A percentile compares a stretch with the other conserved stretches of the same genome.
Evolutionary conservation across 139 green algal species (phyloP).

Genomic region (Chlorella sorokiniana): DNA sequence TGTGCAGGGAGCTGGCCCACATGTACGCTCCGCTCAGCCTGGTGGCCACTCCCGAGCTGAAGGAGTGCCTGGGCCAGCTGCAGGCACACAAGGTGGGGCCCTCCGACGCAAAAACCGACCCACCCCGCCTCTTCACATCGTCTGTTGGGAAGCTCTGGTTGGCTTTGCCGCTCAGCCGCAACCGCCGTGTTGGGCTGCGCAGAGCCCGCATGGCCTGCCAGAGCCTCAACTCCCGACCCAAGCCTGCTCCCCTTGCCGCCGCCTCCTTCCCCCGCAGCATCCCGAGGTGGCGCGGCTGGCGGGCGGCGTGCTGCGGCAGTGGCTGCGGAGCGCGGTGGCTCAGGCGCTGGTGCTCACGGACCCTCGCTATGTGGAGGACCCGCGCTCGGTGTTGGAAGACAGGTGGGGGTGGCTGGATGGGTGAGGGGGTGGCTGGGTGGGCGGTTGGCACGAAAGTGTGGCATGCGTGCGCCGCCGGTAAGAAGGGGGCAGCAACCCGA

Average conservation of each 20-base stretch:
- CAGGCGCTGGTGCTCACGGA: conserved; percentile 41
- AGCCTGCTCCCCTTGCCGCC: too few species aligned
- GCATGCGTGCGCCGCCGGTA: not conserved
- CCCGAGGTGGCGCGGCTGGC: conserved; percentile 29
- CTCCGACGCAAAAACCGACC: too few species aligned
- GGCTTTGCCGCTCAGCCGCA: too few species aligned
- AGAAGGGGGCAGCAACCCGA: too few species aligned
- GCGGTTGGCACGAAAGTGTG: not conserved
- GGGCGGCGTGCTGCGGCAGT: conserved; percentile 9
- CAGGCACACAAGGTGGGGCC: conserved; percentile 16
- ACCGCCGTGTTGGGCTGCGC: too few species aligned
- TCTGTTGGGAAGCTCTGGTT: not conserved
- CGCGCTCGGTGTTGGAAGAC: conserved; percentile 30
- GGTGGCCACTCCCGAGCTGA: conserved; percentile 29
- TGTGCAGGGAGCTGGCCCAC: conserved; percentile 41
- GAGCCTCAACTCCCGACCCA: too few species aligned
- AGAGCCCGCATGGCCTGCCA: too few species aligned
- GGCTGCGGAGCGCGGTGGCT: conserved; percentile 25
- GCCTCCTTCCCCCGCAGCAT: conserved; percentile 17
- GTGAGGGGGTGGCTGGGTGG: not conserved
- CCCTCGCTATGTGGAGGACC: conserved; percentile 43
- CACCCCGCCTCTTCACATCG: not conserved
- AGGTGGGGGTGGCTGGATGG: not conserved
- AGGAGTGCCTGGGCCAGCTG: conserved; percentile 33
- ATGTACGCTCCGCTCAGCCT: conserved; percentile 41